Base-by-base conservation (phyloP, 257 asterid genomes). In the Solanum ossicruentum region DNA sequence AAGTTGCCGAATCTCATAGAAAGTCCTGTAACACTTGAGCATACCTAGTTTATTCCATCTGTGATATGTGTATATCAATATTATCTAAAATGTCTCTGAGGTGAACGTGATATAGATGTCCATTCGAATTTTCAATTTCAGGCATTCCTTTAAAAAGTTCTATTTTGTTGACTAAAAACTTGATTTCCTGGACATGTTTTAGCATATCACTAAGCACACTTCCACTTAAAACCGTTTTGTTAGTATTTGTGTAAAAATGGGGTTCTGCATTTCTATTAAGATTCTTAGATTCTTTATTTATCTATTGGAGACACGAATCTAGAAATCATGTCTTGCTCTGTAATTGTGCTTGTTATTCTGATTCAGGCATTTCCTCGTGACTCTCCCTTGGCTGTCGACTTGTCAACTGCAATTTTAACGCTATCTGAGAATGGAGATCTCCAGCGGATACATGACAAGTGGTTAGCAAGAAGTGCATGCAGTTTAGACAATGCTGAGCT, bases 401-500 rank as follows among this genome's bases (percentile, higher is more conserved):
- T 93, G 47, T 91, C 95, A 8, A 89, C 91, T 10, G 95, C 93
- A 84, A 90, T 93, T 77, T 78, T 97, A 47, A 85, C 93, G 4
- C 93, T 97, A n/a, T 94, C 98, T 11, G 99, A 95, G 87, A 94
- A 92, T 21, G 99, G 99, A 71, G 99, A 97, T 41, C 97, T 97
- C 87, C 98, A 97, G 84, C 85, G 97, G 54, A 95, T 97, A 82
- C 97, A 94, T 85, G 98, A 97, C 92, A 97, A 97, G 86, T 97
- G 99, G 99, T 85, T 97, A 83, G 84, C 86, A 21, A 85, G 84
- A 82, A 82, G 88, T 82, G 15, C 87, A 54, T 88, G 92, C 91
- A 83, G 90, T 84, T 12, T 84, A 83, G 89, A 75, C 10, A 82
- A 61, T 79, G 72, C 89, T 8, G 88, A 88, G 75, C 43, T 77